Evolutionary conservation across 2,329 filamentous ascomycete species (phyloP), one percentile per base, ranked within the genome.

Genomic region (Monilinia vaccinii-corymbosi): DNA sequence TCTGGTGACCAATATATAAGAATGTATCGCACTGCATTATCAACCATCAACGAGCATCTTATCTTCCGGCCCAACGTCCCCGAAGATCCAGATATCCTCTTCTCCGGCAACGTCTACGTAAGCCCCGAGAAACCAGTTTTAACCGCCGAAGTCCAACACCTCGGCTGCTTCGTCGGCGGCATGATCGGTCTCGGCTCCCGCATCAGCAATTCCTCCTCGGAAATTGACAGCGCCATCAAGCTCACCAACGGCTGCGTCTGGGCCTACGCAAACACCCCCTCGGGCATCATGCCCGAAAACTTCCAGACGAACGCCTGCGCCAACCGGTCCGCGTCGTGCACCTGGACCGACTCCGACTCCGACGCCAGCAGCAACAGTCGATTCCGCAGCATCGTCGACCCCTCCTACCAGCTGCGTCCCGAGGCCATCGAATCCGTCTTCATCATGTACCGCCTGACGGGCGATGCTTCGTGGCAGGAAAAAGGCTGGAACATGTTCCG

Each of bases 391-490:
- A 53, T 66, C 18, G 56, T 56, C 2, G 50, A 50, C 2, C 50
- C 63, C 5, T 45, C 56, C n/a, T 83, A 83, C 62, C 77, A 81
- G 32, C 73, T 83, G 23, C 76, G 80, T 67, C 84, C 84, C 16
- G 83, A 86, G 71, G 83, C 83, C 6, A 85, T 86, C 56, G 83
- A 87, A 71, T 83, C 80, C 13, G 81, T 87, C n/a, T 87, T 83
- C 72, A 79, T 85, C 68, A 80, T 87, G 77, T 68, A 68, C 36
- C 61, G 66, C 8, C 45, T 68, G 8, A 68, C 66, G 2, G 67
- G 63, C 4, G 55, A 63, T 21, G 28, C 25, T 2, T 10, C 64
- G 6, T 69, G 73, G 49, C 74, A 75, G 47, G 74, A 78, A 40
- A 71, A 71, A 3, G 76, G 74, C 0, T 78, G 76, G 76, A 71